Evolutionary conservation across 2,329 filamentous ascomycete species (phyloP).

Genomic region (Colletotrichum noveboracense): DNA sequence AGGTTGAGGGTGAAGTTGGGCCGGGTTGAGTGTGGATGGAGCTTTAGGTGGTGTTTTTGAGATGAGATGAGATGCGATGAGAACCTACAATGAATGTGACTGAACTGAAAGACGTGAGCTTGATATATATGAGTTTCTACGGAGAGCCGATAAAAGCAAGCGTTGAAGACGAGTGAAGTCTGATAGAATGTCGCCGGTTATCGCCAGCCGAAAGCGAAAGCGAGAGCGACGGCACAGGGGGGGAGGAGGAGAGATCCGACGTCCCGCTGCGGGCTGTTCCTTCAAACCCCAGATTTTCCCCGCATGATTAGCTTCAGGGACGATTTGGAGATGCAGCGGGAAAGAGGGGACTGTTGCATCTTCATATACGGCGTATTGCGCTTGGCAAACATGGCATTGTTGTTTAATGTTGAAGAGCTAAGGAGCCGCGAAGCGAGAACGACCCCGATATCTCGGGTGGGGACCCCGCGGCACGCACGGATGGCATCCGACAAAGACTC

Average conservation of each 20-base stretch:
- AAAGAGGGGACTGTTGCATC: background rate
- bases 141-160: accelerated
- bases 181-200: background rate
- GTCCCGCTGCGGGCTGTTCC: background rate
- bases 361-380: background rate
- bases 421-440: too few relatives aligned
- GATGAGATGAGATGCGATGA: background rate
- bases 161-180: background rate
- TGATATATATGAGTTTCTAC: background rate
- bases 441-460: too few relatives aligned
- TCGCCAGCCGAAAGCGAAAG: background rate
- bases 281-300: background rate
- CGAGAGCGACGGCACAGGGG: background rate
- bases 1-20: background rate
- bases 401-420: background rate
- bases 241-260: background rate
- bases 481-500: too few relatives aligned
- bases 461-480: too few relatives aligned
- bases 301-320: background rate
- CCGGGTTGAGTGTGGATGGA: background rate
- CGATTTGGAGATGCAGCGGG: background rate
- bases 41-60: background rate
- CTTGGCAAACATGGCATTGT: background rate
- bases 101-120: background rate
- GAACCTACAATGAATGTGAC: background rate